Evolutionary conservation across 257 asterid species (phyloP), one percentile per base, ranked within the genome.

Genomic region (Thymus quinquecostatus): DNA sequence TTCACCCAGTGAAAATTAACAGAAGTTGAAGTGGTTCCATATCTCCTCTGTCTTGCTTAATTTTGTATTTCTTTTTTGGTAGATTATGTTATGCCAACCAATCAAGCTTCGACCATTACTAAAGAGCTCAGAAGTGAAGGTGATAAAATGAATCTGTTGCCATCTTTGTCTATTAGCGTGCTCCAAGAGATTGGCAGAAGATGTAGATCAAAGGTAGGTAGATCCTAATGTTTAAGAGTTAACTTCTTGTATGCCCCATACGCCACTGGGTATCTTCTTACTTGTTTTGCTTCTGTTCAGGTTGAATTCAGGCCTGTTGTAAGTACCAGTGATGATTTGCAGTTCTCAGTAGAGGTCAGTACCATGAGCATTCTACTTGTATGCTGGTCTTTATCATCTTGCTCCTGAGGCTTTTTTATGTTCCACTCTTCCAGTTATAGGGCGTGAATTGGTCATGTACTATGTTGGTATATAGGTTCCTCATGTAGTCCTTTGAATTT

Each of bases 201-300:
- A 83, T 92, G 97, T 85, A 84, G 86, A 78, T 89, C 96, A 54
- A 95, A 86, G 96, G 99, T 95, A 78, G 96, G 98, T 95, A 78
- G 48, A 27, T 29, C 44, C 34, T 55, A 8, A n/a, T 61, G 1
- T 60, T 54, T n/a, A 44, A 58, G 41, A 49, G 49, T 59, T 11
- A 50, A 51, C 4, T 6, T 34, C 30, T 68, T 59, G 33, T 10
- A 61, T 44, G 53, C 10, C 40, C 33, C n/a, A 9, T 12, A 27
- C 9, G 30, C 13, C 45, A 38, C 21, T 29, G 40, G 59, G 33
- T 36, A 36, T 79, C 65, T 68, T 66, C 76, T 54, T 72, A 29
- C 53, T 45, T 57, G 47, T 30, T 14, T 34, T 77, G 36, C 55
- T 49, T 50, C 44, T 79, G 60, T 65, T 76, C 82, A 95, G 98